Evolutionary conservation across 768 basidiomycete species (phyloP), one percentile per base, ranked within the genome.

Genomic region (Suillus bovinus): DNA sequence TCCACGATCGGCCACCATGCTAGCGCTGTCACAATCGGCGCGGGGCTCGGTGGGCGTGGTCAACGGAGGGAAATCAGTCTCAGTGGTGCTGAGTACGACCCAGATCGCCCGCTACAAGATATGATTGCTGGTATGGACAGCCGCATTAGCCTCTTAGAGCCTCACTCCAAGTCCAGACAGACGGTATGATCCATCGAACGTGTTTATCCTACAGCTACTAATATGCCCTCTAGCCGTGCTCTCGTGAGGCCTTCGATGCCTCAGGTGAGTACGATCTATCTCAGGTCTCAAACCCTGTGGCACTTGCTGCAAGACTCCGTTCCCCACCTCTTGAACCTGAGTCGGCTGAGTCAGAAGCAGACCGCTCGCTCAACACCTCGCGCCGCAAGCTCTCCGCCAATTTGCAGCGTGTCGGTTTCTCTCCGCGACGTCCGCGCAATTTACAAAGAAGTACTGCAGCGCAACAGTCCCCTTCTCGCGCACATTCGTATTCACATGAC

Each of bases 1-100:
- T 94, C 92, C 0, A 96, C 94, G 0, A 86, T 86, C 10, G 92
- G 88, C 1, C 95, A 97, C 74, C 95, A 97, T 75, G 94, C 93
- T 29, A 93, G 90, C 65, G 93, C 86, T 3, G 79, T 96, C 58
- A 96, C 95, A 0, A 81, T 97, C 20, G 90, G 84, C 58, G 92
- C 93, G 4, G 94, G 95, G 1, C 81, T 96, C 11, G 87, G 83
- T 41, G 81, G 80, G 2, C 80, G 86, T 3, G 63, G 65, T 47
- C 74, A 72, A 22, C 78, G 81, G 53, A 77, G 87, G 62, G 87
- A 90, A 67, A 71, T 78, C 20, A 82, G 86, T 67, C 70, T 90
- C 58, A 90, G 87, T 72, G 90, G 87, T 42, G 88, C 88, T 46
- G 93, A 94, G 70, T 94, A 91, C 64, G 93, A 94, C 71, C 92